These are phyloP conservation scores for Acanthamoeba sp. DNA, from an alignment of 208 protist genomes.

Conservation along the genomic window DNA sequence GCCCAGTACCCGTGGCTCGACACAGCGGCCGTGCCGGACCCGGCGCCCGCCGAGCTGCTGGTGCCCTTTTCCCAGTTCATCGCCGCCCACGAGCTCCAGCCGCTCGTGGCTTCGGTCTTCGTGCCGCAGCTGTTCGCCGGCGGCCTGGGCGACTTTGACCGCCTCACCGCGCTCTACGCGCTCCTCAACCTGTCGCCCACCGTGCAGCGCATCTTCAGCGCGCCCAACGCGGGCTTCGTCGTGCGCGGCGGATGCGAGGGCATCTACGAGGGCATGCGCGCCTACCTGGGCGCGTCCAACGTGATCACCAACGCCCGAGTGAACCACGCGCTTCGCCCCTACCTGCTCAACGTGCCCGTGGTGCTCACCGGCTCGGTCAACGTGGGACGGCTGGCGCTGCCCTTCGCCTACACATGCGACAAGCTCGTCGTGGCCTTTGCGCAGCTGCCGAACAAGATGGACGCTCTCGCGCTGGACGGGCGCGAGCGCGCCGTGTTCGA, in stretches of 20 bases:
- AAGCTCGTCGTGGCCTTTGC: conserved; percentile 46
- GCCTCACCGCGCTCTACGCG: conserved; percentile 53
- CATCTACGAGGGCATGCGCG: conserved; percentile 64
- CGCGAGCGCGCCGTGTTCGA: conserved; percentile 23
- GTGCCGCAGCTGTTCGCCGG: conserved; percentile 44
- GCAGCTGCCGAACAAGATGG: neutral
- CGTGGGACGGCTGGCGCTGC: neutral
- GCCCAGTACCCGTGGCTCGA: conserved; percentile 46
- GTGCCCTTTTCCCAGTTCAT: conserved; percentile 57
- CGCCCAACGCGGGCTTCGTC: neutral
- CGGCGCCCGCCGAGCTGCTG: conserved; percentile 10
- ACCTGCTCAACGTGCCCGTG: neutral
- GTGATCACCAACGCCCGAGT: conserved; percentile 27
- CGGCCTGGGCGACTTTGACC: conserved; percentile 51
- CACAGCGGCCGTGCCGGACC: conserved; percentile 19
- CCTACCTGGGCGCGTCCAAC: neutral
- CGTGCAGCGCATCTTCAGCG: conserved; percentile 13
- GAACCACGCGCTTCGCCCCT: neutral
- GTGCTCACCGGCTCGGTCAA: neutral
- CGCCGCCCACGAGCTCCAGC: conserved; percentile 31
- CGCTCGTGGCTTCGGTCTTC: conserved; percentile 17
- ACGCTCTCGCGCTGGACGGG: neutral
- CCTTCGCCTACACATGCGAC: conserved; percentile 34
- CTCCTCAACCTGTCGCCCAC: conserved; percentile 58
- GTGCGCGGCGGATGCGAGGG: neutral